These are phyloP conservation scores for Aspergillus hortae DNA, from an alignment of 2,329 filamentous ascomycete species.

Conservation along the genomic window DNA sequence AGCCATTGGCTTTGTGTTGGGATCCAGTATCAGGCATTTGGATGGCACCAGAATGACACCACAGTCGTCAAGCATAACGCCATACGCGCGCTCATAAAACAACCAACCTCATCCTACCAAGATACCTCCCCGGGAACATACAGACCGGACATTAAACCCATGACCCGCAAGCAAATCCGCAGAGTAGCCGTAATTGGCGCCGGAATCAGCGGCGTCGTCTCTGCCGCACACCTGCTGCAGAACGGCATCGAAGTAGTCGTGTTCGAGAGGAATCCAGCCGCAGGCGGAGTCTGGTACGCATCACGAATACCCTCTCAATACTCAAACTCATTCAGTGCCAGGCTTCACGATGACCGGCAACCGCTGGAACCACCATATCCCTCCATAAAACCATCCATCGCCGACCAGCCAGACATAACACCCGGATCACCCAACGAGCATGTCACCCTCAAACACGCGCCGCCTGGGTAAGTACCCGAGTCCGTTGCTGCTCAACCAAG, in stretches of 20 bases:
- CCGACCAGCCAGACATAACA: constrained; percentile 5
- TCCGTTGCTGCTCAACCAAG: rapidly evolving
- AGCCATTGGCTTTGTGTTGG: too few relatives aligned
- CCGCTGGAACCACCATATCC: constrained; percentile 48
- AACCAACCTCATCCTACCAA: neutral
- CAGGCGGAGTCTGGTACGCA: constrained; percentile 56
- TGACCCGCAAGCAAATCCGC: constrained; percentile 17
- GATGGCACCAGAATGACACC: too few relatives aligned
- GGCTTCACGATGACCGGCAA: constrained; percentile 50
- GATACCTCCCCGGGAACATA: neutral
- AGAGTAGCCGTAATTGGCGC: constrained; percentile 49
- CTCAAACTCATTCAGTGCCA: constrained; percentile 13
- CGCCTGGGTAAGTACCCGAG: constrained; percentile 43
- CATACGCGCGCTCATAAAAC: too few relatives aligned
- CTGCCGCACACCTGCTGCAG: constrained; percentile 46
- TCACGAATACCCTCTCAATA: neutral
- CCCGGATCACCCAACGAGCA: constrained; percentile 1
- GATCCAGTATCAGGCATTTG: too few relatives aligned
- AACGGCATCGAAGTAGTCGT: constrained; percentile 50
- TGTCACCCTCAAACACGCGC: constrained; percentile 38
- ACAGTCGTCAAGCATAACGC: too few relatives aligned
- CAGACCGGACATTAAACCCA: constrained; percentile 4
- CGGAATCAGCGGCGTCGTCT: constrained; percentile 49
- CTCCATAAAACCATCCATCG: constrained; percentile 13
- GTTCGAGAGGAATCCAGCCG: constrained; percentile 50